These are phyloP conservation scores for Linanthus parryae DNA, from an alignment of 148 eudicot genomes.

Conservation along the genomic window DNA sequence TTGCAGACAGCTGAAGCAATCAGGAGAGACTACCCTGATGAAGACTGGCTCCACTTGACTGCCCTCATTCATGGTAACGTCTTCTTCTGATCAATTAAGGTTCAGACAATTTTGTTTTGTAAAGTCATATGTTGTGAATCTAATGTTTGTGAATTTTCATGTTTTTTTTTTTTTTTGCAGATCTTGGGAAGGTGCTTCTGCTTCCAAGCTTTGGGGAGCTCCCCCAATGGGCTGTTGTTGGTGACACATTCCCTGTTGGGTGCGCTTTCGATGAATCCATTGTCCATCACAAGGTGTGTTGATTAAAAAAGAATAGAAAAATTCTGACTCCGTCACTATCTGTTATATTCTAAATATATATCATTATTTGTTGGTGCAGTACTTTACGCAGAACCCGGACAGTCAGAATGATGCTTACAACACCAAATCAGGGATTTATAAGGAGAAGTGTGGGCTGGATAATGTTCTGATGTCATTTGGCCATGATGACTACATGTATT, in stretches of 20 bases:
- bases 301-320: neutral
- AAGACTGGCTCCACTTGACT: constrained; percentile 86
- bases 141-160: neutral
- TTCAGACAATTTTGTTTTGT: neutral
- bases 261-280: constrained; percentile 28
- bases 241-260: constrained; percentile 27
- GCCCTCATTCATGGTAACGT: constrained; percentile 76
- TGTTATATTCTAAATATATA: neutral
- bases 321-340: neutral
- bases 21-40: constrained; percentile 71
- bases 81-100: neutral
- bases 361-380: constrained; percentile 18
- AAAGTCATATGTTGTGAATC: neutral
- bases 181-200: constrained; percentile 84
- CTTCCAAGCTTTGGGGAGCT: constrained; percentile 74
- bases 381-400: constrained; percentile 43
- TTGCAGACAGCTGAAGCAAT: constrained; percentile 85
- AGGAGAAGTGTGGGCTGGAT: constrained; percentile 53
- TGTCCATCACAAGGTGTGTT: constrained; percentile 22
- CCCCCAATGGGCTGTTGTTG: constrained; percentile 97
- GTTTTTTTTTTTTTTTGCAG: constrained; percentile 18
- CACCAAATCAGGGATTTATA: constrained; percentile 45
- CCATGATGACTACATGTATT: constrained; percentile 28
- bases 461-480: constrained; percentile 56
- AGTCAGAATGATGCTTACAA: constrained; percentile 39